Base-by-base conservation (phyloP, 306 rosid genomes). In the Delonix regia region DNA sequence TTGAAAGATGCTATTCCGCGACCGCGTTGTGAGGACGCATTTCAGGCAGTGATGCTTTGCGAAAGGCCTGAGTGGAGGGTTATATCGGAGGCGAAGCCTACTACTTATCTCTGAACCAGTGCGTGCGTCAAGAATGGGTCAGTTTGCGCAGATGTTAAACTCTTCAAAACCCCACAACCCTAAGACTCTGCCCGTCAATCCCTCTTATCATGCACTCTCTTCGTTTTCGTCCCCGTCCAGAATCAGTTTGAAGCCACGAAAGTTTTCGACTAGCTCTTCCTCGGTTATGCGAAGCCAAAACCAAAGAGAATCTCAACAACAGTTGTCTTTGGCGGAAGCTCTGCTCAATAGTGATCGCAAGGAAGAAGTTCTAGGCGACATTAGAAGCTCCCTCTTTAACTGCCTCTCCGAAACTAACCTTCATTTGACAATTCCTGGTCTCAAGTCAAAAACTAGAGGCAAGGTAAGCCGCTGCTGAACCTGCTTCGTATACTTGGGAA, bases 401-500 rank as follows among this genome's bases (percentile, higher is more conserved):
- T 88, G 97, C 77, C 90, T 95, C 49, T 89, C 95, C 7, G 97
- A 95, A 79, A 92, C 98, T 16, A 87, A 89, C 79, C 96, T 95
- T 45, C 92, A 89, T 59, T 76, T 84, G 33, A 89, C 96, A 0
- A 90, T 95, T 85, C 97, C 99, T 18, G 91, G 86, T 59, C 90
- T 95, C 84, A 83, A 77, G 14, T 91, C 97, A 78, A 95, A 92
- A 89, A 91, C 74, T 74, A 88, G 96, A 49, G 99, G 99, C 84
- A 95, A 95, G 90, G 98, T 95, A 83, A 76, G 19, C 55, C 48
- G 28, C 73, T 12, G 28, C 14, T 22, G 30, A 55, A 24, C 6
- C 57, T 0, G 3, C 3, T 1, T 63, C 33, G 13, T 15, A 19
- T 66, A 12, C 18, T 5, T 49, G 53, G 53, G 11, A 63, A 18